Percentiles rank a stretch among this genome's conserved stretches.
Conservation (phyloP, 1,284 basidiomycete species). For the Fomes fomentarius region DNA sequence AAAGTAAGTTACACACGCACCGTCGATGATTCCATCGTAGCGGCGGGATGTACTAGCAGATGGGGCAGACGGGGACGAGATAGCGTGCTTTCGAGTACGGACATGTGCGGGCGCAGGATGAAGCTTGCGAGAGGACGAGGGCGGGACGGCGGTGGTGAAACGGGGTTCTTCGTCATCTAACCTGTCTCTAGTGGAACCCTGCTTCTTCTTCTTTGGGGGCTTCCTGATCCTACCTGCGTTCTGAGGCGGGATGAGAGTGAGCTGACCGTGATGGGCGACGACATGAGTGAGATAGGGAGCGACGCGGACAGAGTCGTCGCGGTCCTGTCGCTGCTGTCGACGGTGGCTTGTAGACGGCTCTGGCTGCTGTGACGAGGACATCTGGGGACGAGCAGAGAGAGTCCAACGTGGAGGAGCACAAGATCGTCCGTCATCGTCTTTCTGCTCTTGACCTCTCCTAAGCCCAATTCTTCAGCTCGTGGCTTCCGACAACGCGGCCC, state of each 20-base stretch:
- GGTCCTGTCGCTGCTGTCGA: conserved; percentile 19
- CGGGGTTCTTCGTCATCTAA: conserved; percentile 35
- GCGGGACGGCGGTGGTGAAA: conserved; percentile 38
- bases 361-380: conserved; percentile 23
- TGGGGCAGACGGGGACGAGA: conserved; percentile 18
- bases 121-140: conserved; percentile 30
- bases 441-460: too few relatives aligned
- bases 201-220: conserved; percentile 34
- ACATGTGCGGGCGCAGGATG: conserved; percentile 30
- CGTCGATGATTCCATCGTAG: conserved; percentile 19
- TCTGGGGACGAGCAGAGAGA: conserved; percentile 22
- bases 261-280: conserved; percentile 57
- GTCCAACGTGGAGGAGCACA: conserved; percentile 11
- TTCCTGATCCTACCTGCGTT: conserved; percentile 57
- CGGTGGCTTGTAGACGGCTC: conserved; percentile 1
- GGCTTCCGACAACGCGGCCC: not conserved
- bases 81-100: conserved; percentile 29
- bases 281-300: conserved; percentile 62
- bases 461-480: not conserved
- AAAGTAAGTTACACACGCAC: conserved; percentile 14
- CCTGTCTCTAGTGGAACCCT: conserved; percentile 11
- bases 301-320: conserved; percentile 43
- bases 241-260: conserved; percentile 53
- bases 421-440: conserved; percentile 12
- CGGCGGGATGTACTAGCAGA: conserved; percentile 8